phyloP scores from a whole-genome alignment of 2,329 filamentous ascomycete genomes.

The Fusarium phyllophilum region DNA sequence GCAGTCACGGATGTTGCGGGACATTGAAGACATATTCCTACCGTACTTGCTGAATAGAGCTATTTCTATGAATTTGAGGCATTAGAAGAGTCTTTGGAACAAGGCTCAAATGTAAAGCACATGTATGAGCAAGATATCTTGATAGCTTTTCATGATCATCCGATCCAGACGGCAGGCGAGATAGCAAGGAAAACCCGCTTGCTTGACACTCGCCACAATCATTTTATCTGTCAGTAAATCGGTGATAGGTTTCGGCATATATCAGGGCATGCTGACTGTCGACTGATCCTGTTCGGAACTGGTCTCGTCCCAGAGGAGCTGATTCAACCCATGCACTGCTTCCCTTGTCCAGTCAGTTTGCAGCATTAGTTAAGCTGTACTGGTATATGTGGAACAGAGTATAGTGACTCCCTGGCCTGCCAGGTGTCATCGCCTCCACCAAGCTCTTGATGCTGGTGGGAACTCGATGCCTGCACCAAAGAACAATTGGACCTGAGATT shows the following conservation, averaged over 20 bases:
- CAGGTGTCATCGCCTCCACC: rapidly evolving
- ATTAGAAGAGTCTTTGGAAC: neutral
- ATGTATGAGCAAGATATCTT: neutral
- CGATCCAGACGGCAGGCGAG: neutral
- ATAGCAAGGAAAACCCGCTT: neutral
- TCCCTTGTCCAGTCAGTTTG: neutral
- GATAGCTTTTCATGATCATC: rapidly evolving
- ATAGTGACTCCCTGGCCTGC: rapidly evolving
- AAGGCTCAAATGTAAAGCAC: neutral
- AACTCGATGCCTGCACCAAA: neutral
- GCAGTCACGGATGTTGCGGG: neutral
- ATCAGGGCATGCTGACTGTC: no score
- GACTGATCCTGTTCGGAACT: neutral
- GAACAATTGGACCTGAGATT: neutral
- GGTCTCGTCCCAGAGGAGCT: neutral
- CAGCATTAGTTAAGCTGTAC: rapidly evolving
- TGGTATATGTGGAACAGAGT: rapidly evolving
- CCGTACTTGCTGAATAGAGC: rapidly evolving
- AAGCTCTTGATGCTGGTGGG: neutral
- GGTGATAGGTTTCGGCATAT: rapidly evolving
- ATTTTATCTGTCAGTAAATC: no score
- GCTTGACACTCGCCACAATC: no score
- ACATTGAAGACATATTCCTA: neutral
- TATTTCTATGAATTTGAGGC: neutral
- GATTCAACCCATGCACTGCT: neutral